phyloP scores from a whole-genome alignment of 1,139 yeast genomes.

The Taphrina sp. region DNA sequence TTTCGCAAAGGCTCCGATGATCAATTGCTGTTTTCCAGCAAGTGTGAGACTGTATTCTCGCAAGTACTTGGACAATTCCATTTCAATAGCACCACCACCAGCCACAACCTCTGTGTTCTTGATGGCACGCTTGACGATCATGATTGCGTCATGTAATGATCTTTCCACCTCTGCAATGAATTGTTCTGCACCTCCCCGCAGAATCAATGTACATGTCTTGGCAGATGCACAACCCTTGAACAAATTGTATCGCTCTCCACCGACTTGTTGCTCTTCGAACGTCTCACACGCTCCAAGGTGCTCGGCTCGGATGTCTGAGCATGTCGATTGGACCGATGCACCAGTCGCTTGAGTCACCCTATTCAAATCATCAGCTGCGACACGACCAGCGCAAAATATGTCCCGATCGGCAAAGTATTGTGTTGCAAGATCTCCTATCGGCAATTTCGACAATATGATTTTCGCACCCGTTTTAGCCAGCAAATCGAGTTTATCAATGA shows the following conservation, averaged over 20 bases:
- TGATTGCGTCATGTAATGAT: conserved; percentile 94
- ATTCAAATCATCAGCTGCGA: conserved; percentile 81
- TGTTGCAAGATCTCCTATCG: conserved; percentile 97
- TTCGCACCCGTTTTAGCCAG: conserved; percentile 84
- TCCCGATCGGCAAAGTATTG: conserved; percentile 96
- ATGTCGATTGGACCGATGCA: conserved; percentile 83
- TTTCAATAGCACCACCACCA: conserved; percentile 99
- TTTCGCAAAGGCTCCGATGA: conserved; percentile 87
- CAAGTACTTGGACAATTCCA: conserved; percentile 87
- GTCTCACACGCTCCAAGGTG: conserved; percentile 81
- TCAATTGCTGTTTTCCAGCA: conserved; percentile 92
- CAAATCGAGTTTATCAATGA: conserved; percentile 78
- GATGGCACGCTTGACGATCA: conserved; percentile 95
- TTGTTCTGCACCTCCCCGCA: conserved; percentile 98
- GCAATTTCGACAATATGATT: conserved; percentile 87
- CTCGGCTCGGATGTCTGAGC: conserved; percentile 66
- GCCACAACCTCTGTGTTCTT: conserved; percentile 86
- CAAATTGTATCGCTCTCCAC: conserved; percentile 89
- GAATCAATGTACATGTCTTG: conserved; percentile 84
- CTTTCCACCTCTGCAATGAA: conserved; percentile 98
- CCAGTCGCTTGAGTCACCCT: conserved; percentile 94
- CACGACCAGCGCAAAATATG: conserved; percentile 97
- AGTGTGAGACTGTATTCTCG: conserved; percentile 83
- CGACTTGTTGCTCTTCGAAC: conserved; percentile 93
- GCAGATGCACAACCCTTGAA: conserved; percentile 91